Conservation (phyloP, 1,284 basidiomycete species). For the Cutaneotrichosporon sp. region DNA sequence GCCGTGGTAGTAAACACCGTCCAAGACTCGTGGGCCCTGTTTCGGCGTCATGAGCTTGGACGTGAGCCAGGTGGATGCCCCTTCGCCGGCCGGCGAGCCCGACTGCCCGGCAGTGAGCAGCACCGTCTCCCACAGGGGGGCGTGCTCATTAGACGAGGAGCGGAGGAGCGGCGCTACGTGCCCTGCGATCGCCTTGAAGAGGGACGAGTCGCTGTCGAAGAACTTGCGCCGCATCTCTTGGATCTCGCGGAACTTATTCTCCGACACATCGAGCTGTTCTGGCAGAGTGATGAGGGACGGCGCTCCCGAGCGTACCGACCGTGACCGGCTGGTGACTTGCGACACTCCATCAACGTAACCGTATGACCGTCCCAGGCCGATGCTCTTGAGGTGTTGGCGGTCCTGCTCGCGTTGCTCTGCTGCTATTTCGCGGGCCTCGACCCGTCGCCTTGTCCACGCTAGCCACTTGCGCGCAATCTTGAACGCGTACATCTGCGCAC, state of each 20-base stretch:
- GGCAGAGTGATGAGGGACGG: conserved; percentile 1
- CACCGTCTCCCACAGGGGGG: conserved; percentile 17
- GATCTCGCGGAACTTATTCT: neutral
- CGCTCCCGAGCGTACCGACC: neutral
- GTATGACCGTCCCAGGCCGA: conserved; percentile 33
- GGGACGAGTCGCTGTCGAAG: conserved; percentile 6
- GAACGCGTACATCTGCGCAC: conserved; percentile 17
- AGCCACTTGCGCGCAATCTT: conserved; percentile 27
- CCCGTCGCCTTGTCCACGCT: conserved; percentile 26
- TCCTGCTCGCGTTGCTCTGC: conserved; percentile 26
- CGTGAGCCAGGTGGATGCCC: conserved; percentile 37
- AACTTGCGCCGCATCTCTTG: conserved; percentile 4
- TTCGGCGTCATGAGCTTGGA: conserved; percentile 33
- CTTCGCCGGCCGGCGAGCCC: conserved; percentile 26
- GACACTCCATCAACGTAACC: conserved; percentile 1
- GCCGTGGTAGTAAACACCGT: conserved; percentile 15
- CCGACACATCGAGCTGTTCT: neutral
- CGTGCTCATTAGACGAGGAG: conserved; percentile 4
- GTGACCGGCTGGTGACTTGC: conserved; percentile 1
- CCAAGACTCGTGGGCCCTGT: neutral
- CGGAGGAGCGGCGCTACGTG: conserved; percentile 33
- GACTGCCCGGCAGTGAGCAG: conserved; percentile 22
- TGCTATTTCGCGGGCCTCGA: conserved; percentile 4
- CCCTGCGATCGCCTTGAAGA: conserved; percentile 32
- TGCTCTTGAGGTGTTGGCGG: conserved; percentile 24